A percentile compares a stretch with the other conserved stretches of the same genome.
Evolutionary conservation across 257 asterid species (phyloP).

Genomic region (Agastache rugosa): DNA sequence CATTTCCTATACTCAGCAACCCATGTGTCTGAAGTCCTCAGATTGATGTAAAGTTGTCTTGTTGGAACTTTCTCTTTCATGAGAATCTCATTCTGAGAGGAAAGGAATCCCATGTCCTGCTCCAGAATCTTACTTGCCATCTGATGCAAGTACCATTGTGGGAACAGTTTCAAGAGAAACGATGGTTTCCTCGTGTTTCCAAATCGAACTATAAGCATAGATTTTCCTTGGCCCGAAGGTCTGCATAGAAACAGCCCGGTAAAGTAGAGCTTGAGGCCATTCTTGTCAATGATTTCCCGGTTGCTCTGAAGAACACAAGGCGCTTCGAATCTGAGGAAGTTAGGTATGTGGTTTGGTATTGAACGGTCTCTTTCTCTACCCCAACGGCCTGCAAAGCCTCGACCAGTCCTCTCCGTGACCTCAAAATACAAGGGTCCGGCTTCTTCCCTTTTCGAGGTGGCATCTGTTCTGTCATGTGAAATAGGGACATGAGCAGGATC

Average conservation of each 20-base stretch:
- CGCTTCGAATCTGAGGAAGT: constrained; percentile 73
- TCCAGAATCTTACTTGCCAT: constrained; percentile 88
- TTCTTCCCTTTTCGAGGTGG: constrained; percentile 81
- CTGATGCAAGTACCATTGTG: constrained; percentile 80
- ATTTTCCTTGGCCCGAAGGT: constrained; percentile 92
- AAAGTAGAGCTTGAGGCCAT: constrained; percentile 63
- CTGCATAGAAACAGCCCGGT: constrained; percentile 80
- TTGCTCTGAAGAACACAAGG: constrained; percentile 85
- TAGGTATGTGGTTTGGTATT: constrained; percentile 54
- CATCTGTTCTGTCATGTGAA: constrained; percentile 88
- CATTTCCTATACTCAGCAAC: constrained; percentile 84
- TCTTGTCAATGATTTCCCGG: constrained; percentile 59
- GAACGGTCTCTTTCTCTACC: constrained; percentile 66
- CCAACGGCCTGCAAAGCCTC: constrained; percentile 94
- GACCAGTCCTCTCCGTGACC: constrained; percentile 69
- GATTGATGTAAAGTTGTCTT: constrained; percentile 63
- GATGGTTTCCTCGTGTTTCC: constrained; percentile 66
- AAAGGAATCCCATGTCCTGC: constrained; percentile 96
- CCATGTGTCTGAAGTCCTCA: constrained; percentile 86
- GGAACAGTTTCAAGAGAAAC: constrained; percentile 55
- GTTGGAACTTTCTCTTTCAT: constrained; percentile 85
- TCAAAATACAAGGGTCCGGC: constrained; percentile 71
- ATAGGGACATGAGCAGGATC: constrained; percentile 97
- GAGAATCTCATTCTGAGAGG: constrained; percentile 86
- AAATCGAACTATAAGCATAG: constrained; percentile 91